Base-by-base conservation (phyloP, 768 basidiomycete genomes). In the Auriscalpium microsporum region DNA sequence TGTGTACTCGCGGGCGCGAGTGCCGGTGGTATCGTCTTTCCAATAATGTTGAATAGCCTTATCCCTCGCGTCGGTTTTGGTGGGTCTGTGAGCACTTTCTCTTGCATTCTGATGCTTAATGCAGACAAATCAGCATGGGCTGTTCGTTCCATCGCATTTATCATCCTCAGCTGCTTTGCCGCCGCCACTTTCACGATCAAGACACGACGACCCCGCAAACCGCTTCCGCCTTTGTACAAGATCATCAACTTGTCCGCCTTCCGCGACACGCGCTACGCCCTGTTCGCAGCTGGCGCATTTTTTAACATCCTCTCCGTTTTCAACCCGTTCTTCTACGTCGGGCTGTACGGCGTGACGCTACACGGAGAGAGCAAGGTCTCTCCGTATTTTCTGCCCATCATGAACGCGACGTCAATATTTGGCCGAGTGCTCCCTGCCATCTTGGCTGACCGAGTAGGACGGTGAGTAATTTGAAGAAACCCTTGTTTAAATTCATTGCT, bases 11-110 rank as follows among this genome's bases (percentile, higher is more conserved):
- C 69, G 23, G 75, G 75, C 8, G 54, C 63, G 34, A 77, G 78
- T 36, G 40, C 78, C 35, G 80, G 81, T 23, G 80, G 78, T 4
- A 73, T 78, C 52, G 50, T 80, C 16, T 78, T 78, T 58, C 81
- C 81, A 4, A 71, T 81, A 40, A 69, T 82, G 56, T 69, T 81
- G 4, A 78, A 80, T 58, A 75, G 75, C 50, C 66, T 81, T 50
- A 60, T 65, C 37, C 50, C 60, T 2, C 37, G 23, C 8, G 36
- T 68, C 42, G 67, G 66, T 1, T 69, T 69, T 45, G 58, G 59
- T 10, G 33, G 4, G 50, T 37, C 17, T 13, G 28, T 51, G 34
- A 50, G 13, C n/a, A 33, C 45, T 34, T 50, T 19, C 16, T 23
- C 51, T 17, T 58, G 58, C 37, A 35, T 63, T 42, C 40, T 3